phyloP scores from a whole-genome alignment of 129 eudicot genomes.

The Pulicaria dysenterica region DNA sequence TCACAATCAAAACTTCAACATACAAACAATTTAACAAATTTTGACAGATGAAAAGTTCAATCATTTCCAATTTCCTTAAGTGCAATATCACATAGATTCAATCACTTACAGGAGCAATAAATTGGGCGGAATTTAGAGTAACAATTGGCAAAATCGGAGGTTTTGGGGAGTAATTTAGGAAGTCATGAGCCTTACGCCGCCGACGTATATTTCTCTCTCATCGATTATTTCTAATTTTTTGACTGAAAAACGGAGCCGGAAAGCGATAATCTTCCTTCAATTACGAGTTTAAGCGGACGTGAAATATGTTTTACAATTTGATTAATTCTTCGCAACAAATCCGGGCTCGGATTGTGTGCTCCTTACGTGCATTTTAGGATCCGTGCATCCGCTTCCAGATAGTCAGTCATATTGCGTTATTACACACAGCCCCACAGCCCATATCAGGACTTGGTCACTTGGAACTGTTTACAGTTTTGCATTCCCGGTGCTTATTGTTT shows the following conservation, averaged over 20 bases:
- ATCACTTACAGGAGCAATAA: slow-evolving; percentile 11
- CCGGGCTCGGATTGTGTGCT: slow-evolving; percentile 57
- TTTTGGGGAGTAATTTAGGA: slow-evolving; percentile 1
- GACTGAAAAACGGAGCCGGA: slow-evolving; percentile 43
- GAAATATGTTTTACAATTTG: slow-evolving; percentile 44
- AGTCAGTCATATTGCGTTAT: slow-evolving; percentile 3
- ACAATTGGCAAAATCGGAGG: slow-evolving; percentile 22
- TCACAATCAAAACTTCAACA: slow-evolving; percentile 17
- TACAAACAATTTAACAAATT: neutral
- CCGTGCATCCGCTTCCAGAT: slow-evolving; percentile 23
- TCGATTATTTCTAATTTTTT: slow-evolving; percentile 37
- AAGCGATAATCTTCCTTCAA: slow-evolving; percentile 35
- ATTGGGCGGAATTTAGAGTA: slow-evolving; percentile 19
- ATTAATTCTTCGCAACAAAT: slow-evolving; percentile 35
- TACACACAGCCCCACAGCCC: slow-evolving; percentile 8
- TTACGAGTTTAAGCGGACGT: slow-evolving; percentile 50
- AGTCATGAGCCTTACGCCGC: slow-evolving; percentile 29
- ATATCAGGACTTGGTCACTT: neutral
- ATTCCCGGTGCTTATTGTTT: neutral
- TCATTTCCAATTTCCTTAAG: slow-evolving; percentile 10
- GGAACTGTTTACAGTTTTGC: neutral
- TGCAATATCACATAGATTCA: slow-evolving; percentile 19
- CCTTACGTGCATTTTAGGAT: slow-evolving; percentile 40
- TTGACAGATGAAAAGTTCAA: neutral
- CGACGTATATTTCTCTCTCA: slow-evolving; percentile 44